phyloP scores from a whole-genome alignment of 2,329 filamentous ascomycete species.

The Berkeleyomyces rouxiae region DNA sequence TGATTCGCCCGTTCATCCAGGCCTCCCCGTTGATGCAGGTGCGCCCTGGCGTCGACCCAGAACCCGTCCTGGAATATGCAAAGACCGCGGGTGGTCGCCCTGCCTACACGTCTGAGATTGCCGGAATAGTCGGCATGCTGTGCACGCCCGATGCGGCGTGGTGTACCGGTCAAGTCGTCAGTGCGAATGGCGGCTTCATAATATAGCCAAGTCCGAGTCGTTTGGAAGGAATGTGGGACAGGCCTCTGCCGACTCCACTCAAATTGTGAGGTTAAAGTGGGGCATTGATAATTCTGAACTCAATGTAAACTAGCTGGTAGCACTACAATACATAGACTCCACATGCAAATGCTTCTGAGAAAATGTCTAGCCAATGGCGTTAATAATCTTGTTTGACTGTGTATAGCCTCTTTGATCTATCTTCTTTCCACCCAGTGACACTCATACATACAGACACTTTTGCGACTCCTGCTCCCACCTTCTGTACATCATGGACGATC shows the following conservation, averaged over 20 bases:
- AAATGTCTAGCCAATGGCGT: no score
- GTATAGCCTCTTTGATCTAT: neutral
- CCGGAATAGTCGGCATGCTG: slow-evolving; percentile 15
- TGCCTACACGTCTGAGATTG: slow-evolving; percentile 16
- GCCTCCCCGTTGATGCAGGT: slow-evolving; percentile 46
- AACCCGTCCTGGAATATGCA: slow-evolving; percentile 14
- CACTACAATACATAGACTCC: neutral
- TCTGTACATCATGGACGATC: slow-evolving; percentile 24
- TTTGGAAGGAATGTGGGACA: slow-evolving; percentile 13
- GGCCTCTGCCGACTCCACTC: neutral
- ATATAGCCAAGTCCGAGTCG: slow-evolving; percentile 16
- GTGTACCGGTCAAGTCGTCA: slow-evolving; percentile 66
- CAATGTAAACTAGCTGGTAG: neutral
- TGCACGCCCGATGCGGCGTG: slow-evolving; percentile 51
- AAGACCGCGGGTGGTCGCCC: slow-evolving; percentile 15
- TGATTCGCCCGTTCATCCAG: slow-evolving; percentile 28
- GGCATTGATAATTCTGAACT: neutral
- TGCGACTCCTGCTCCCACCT: neutral
- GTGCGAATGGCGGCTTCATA: slow-evolving; percentile 61
- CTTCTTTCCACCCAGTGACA: neutral
- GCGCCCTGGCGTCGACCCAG: slow-evolving; percentile 20
- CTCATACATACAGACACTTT: neutral
- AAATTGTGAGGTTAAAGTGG: neutral
- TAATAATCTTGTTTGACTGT: neutral
- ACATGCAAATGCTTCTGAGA: neutral